Conservation (phyloP, 2,329 filamentous ascomycete species). For the Xylariaceae sp. region DNA sequence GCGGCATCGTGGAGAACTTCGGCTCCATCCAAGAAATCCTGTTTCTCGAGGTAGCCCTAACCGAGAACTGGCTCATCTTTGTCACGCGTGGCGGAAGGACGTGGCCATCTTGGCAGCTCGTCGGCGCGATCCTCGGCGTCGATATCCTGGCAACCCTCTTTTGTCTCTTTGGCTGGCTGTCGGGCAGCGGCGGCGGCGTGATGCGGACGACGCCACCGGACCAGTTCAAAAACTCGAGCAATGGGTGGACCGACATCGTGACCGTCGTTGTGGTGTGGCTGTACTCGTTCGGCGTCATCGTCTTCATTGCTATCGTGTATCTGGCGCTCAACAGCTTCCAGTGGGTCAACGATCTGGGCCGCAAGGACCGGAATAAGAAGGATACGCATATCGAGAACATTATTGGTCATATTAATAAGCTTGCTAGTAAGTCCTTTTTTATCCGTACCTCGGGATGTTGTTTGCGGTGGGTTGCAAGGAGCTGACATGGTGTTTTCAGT, state of each 20-base stretch:
- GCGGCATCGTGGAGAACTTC: constrained; percentile 71
- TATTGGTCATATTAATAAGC: constrained; percentile 59
- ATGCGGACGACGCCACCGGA: constrained; percentile 29
- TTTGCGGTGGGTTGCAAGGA: not conserved
- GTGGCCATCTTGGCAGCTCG: constrained; percentile 70
- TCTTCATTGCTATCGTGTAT: constrained; percentile 64
- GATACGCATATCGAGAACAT: constrained; percentile 65
- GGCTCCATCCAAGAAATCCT: constrained; percentile 71
- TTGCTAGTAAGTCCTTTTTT: constrained; percentile 35
- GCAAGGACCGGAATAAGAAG: constrained; percentile 56
- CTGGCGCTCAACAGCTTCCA: constrained; percentile 55
- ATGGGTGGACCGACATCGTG: constrained; percentile 46
- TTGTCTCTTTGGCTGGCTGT: constrained; percentile 71
- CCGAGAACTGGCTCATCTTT: constrained; percentile 77
- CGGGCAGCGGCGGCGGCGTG: constrained; percentile 39
- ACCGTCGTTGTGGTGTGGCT: constrained; percentile 62
- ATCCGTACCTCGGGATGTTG: not conserved
- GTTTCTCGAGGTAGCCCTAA: constrained; percentile 69
- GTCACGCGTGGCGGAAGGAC: constrained; percentile 70
- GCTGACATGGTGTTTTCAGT: constrained; percentile 14
- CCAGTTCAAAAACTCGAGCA: constrained; percentile 27
- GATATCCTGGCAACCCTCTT: constrained; percentile 70
- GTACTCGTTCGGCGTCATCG: constrained; percentile 62
- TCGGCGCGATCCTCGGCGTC: constrained; percentile 66
- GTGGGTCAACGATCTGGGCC: constrained; percentile 58